Conservation (phyloP, 148 eudicot species). For the Silene conica region DNA sequence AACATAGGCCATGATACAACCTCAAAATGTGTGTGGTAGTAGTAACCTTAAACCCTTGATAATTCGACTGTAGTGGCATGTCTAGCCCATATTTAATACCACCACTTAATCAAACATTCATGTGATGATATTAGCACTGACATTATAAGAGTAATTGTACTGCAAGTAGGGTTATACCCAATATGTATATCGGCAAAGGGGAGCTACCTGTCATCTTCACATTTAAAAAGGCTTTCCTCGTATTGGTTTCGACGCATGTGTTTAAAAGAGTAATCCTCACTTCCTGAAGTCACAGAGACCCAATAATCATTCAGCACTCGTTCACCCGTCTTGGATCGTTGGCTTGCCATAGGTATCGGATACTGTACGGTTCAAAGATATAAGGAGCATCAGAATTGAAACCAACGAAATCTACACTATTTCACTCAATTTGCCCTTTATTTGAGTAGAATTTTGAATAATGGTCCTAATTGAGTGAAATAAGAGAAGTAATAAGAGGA, state of each 20-base stretch:
- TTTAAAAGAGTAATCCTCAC: slow-evolving; percentile 96
- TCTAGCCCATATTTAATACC: background rate
- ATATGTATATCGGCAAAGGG: slow-evolving; percentile 5
- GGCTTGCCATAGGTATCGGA: slow-evolving; percentile 87
- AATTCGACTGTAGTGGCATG: background rate
- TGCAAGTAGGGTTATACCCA: background rate
- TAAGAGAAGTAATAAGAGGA: background rate
- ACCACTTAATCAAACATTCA: background rate
- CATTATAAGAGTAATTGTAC: background rate
- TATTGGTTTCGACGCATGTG: slow-evolving; percentile 99
- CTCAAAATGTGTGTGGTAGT: background rate
- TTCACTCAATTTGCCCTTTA: background rate
- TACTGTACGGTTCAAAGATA: slow-evolving; percentile 50
- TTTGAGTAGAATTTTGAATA: background rate
- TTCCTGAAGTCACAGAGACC: slow-evolving; percentile 99
- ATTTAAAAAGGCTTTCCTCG: slow-evolving; percentile 97
- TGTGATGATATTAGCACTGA: background rate
- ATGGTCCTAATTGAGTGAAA: background rate
- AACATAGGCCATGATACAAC: background rate
- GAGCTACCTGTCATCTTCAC: slow-evolving; percentile 93
- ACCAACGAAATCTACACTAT: background rate
- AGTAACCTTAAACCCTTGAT: background rate
- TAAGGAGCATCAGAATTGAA: slow-evolving; percentile 16
- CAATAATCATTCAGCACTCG: slow-evolving; percentile 86
- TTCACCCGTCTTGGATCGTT: slow-evolving; percentile 83